Conservation (phyloP, 805 yeast species). For the Ogataea methylovora region DNA sequence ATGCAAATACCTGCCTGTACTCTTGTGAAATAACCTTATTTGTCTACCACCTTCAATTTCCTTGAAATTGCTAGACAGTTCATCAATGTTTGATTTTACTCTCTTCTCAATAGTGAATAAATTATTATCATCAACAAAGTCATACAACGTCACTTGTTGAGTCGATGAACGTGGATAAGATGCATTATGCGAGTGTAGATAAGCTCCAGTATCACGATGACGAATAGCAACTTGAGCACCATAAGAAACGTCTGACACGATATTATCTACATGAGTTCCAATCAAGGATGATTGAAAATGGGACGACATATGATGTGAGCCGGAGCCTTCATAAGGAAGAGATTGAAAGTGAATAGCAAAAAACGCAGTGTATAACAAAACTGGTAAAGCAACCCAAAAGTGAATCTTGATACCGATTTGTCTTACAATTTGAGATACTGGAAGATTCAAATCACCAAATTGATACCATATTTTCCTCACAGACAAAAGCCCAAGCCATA, state of each 20-base stretch:
- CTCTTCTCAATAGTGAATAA: slow-evolving; percentile 63
- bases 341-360: slow-evolving; percentile 50
- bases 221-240: slow-evolving; percentile 71
- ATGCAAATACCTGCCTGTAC: slow-evolving; percentile 60
- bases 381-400: slow-evolving; percentile 47
- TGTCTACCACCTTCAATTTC: slow-evolving; percentile 40
- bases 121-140: slow-evolving; percentile 54
- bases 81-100: slow-evolving; percentile 30
- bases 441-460: slow-evolving; percentile 57
- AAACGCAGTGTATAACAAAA: slow-evolving; percentile 45
- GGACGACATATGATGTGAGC: slow-evolving; percentile 57
- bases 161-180: slow-evolving; percentile 53
- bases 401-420: slow-evolving; percentile 34
- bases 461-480: slow-evolving; percentile 53
- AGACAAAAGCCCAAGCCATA: slow-evolving; percentile 51
- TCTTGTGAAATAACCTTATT: slow-evolving; percentile 62
- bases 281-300: slow-evolving; percentile 54
- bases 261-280: slow-evolving; percentile 28
- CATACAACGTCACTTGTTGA: slow-evolving; percentile 75
- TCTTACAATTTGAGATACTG: slow-evolving; percentile 27
- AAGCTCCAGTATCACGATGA: slow-evolving; percentile 68
- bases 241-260: slow-evolving; percentile 60
- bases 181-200: slow-evolving; percentile 70
- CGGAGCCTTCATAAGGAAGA: slow-evolving; percentile 46
- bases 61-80: slow-evolving; percentile 26